Evolutionary conservation across 257 asterid species (phyloP).

Genomic region (Jasminum sambac): DNA sequence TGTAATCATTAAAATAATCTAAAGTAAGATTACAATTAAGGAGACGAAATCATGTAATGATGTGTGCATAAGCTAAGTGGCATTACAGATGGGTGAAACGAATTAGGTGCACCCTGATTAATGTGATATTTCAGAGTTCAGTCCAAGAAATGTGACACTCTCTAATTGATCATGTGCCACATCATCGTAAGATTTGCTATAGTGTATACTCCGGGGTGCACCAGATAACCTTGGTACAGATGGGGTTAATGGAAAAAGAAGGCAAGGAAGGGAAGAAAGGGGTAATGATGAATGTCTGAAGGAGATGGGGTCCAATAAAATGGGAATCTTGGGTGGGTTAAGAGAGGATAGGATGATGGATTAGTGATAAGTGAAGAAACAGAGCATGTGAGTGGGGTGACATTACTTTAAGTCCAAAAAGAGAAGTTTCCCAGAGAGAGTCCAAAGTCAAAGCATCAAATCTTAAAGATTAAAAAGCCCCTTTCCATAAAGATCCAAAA

Average conservation of each 20-base stretch:
- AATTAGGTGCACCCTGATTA: no score
- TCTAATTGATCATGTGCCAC: no score
- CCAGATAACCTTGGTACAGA: no score
- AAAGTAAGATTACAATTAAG: no score
- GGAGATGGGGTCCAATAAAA: constrained; percentile 27
- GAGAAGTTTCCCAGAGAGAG: constrained; percentile 66
- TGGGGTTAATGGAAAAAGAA: constrained; percentile 18
- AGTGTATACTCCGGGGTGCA: no score
- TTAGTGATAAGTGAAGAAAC: constrained; percentile 52
- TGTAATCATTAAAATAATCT: no score
- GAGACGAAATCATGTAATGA: no score
- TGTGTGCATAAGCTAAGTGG: no score
- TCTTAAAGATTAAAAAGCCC: constrained; percentile 63
- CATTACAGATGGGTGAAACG: no score
- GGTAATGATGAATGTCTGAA: constrained; percentile 33
- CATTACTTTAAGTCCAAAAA: constrained; percentile 79
- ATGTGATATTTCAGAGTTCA: no score
- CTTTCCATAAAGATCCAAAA: constrained; percentile 56
- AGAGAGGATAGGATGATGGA: not conserved
- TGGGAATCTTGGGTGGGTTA: constrained; percentile 26
- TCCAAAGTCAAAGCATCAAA: constrained; percentile 83
- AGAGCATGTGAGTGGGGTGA: constrained; percentile 86
- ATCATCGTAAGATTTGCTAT: no score
- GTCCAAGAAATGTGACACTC: no score
- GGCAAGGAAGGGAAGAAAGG: constrained; percentile 38